Conservation (phyloP, 2,329 filamentous ascomycete species). For the Monosporascus cannonballus region DNA sequence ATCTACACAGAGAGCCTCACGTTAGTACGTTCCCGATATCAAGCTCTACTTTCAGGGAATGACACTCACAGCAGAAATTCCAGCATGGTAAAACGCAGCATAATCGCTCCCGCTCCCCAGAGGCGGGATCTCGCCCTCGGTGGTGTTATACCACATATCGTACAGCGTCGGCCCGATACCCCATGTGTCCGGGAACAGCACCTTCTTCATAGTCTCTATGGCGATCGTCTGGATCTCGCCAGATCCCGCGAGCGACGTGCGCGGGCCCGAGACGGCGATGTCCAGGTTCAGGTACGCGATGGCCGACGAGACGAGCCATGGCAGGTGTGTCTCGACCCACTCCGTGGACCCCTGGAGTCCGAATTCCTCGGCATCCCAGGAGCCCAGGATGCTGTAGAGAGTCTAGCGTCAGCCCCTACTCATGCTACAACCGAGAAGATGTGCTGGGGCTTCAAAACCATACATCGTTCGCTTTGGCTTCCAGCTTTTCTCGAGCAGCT, state of each 20-base stretch:
- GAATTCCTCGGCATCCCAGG: conserved; percentile 31
- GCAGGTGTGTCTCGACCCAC: conserved; percentile 5
- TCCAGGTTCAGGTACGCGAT: conserved; percentile 45
- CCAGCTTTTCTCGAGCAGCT: conserved; percentile 41
- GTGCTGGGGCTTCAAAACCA: not conserved
- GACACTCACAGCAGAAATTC: conserved; percentile 3
- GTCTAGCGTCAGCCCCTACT: not conserved
- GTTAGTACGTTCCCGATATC: not conserved
- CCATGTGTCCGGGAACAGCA: conserved; percentile 5
- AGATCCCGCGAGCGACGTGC: conserved; percentile 27
- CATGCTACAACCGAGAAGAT: not conserved
- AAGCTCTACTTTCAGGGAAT: too few species aligned
- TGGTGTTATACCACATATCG: conserved; percentile 6
- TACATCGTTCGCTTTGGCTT: conserved; percentile 43
- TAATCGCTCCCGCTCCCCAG: conserved; percentile 6
- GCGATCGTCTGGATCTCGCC: conserved; percentile 7
- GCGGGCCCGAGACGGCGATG: conserved; percentile 37
- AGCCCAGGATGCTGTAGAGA: conserved; percentile 16
- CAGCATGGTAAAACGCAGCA: conserved; percentile 5
- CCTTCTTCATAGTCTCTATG: conserved; percentile 6
- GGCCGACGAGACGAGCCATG: conserved; percentile 3
- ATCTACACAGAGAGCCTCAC: not conserved
- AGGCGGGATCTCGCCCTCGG: conserved; percentile 5
- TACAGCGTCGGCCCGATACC: conserved; percentile 3
- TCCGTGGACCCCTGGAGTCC: conserved; percentile 6